Evolutionary conservation across 2,329 filamentous ascomycete species (phyloP), one percentile per base, ranked within the genome.

Genomic region (Xylaria arbuscula): DNA sequence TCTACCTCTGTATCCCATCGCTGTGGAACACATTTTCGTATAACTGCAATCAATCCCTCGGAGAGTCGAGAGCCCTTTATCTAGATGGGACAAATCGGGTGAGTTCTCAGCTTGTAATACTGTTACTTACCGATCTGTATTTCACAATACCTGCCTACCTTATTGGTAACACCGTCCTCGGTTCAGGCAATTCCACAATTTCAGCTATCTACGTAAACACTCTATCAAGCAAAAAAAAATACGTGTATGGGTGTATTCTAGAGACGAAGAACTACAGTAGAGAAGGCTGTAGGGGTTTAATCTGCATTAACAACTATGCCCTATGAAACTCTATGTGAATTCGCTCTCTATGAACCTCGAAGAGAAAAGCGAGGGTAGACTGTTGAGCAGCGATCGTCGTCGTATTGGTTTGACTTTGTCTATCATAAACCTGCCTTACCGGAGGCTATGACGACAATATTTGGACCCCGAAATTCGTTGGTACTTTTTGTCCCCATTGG

Each of bases 361-460:
- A 42, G 40, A n/a, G 24, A 7, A 13, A 56, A 22, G 34, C 54
- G 36, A 42, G 19, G 34, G 34, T 56, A 15, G 19, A 24, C 34
- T 6, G 36, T 42, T 6, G 40, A 17, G 24, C 24, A 36, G 51
- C 11, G 51, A 54, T 38, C 45, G 45, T 48, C 45, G n/a, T 24
- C 13, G 45, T 48, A 48, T 48, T 24, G n/a, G 9, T 19, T 19
- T 19, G n/a, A 47, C 9, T n/a, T n/a, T n/a, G 10, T n/a, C 45
- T 32, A n/a, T n/a, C 13, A 13, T 34, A 57, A 45, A 57, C 8
- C 15, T 28, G 15, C 22, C 22, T 34, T 34, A 42, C 54, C 7
- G 11, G 11, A 19, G 4, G 15, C 36, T 58, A 67, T 67, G 65
- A 63, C 65, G 59, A 67, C 65, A 59, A 34, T 17, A 47, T 58